A percentile compares a stretch with the other conserved stretches of the same genome.
Evolutionary conservation across 2,329 filamentous ascomycete genomes (phyloP).

Genomic region (Xylaria sp.): DNA sequence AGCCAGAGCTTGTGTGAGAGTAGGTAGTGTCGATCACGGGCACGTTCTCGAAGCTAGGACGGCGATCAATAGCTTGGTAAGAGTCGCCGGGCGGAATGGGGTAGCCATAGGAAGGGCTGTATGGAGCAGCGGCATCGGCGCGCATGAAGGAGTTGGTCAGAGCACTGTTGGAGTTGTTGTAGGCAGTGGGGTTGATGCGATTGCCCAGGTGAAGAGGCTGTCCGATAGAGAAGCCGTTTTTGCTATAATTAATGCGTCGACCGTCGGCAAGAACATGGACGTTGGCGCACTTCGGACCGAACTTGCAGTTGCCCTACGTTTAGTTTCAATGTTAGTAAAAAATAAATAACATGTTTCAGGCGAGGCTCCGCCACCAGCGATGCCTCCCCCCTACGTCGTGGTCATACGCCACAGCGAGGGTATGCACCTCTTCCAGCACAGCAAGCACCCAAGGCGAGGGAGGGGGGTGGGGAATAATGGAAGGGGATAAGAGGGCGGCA

Average conservation of each 20-base stretch:
- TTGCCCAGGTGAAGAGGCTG: constrained; percentile 65
- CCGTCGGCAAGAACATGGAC: constrained; percentile 95
- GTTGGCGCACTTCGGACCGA: constrained; percentile 95
- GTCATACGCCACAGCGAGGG: not conserved
- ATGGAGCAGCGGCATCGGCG: constrained; percentile 56
- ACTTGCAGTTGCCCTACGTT: constrained; percentile 93
- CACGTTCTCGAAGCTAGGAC: constrained; percentile 61
- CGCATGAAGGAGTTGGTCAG: constrained; percentile 77
- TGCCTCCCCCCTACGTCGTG: not conserved
- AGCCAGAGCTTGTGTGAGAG: constrained; percentile 63
- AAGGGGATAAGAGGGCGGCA: not conserved
- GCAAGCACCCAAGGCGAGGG: not conserved
- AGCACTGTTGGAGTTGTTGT: constrained; percentile 69
- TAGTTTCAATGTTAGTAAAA: constrained; percentile 35
- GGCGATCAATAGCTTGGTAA: constrained; percentile 52
- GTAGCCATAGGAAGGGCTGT: constrained; percentile 49
- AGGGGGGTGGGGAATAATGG: not conserved
- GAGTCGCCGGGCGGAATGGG: constrained; percentile 49
- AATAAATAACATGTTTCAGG: not conserved
- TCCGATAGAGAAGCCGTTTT: constrained; percentile 70
- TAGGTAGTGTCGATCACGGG: constrained; percentile 65
- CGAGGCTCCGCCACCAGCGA: not conserved
- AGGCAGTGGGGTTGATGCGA: constrained; percentile 65
- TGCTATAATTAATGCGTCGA: constrained; percentile 82
- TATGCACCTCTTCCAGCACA: not conserved